Evolutionary conservation across 768 basidiomycete genomes (phyloP).

Genomic region (Dentipellis fragilis): DNA sequence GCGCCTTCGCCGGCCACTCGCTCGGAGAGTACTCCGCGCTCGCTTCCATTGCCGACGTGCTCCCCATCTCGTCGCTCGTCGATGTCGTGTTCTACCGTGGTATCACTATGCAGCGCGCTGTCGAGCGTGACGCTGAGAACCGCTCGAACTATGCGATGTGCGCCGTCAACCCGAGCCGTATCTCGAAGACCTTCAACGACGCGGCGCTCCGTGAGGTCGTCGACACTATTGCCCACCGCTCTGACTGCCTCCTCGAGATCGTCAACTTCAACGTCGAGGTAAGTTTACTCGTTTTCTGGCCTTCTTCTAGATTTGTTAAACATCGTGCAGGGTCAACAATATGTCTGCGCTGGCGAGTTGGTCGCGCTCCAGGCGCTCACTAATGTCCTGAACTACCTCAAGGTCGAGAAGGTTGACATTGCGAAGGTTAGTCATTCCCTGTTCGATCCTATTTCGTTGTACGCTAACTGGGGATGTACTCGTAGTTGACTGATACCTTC

Average conservation of each 20-base stretch:
- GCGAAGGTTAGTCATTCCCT: conserved; percentile 43
- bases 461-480: background rate
- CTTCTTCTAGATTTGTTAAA: background rate
- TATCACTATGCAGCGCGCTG: conserved; percentile 99
- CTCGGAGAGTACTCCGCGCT: conserved; percentile 98
- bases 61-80: conserved; percentile 89
- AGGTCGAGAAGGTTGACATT: conserved; percentile 92
- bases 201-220: conserved; percentile 95
- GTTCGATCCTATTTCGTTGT: background rate
- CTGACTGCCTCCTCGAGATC: conserved; percentile 84
- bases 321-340: conserved; percentile 83
- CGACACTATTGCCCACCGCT: conserved; percentile 71
- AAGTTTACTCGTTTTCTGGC: conserved; percentile 11
- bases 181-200: conserved; percentile 91
- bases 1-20: conserved; percentile 96
- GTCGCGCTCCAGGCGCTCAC: conserved; percentile 89
- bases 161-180: conserved; percentile 95
- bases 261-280: conserved; percentile 96
- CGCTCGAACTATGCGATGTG: conserved; percentile 98
- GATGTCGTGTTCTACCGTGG: conserved; percentile 99
- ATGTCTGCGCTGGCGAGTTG: conserved; percentile 96
- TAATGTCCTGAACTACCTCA: conserved; percentile 93
- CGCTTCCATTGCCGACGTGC: conserved; percentile 93
- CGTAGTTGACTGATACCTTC: conserved; percentile 77
- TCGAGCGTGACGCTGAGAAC: conserved; percentile 88